Evolutionary conservation across 164 flowering plant species (phyloP).

Genomic region (Dillenia turbinata): DNA sequence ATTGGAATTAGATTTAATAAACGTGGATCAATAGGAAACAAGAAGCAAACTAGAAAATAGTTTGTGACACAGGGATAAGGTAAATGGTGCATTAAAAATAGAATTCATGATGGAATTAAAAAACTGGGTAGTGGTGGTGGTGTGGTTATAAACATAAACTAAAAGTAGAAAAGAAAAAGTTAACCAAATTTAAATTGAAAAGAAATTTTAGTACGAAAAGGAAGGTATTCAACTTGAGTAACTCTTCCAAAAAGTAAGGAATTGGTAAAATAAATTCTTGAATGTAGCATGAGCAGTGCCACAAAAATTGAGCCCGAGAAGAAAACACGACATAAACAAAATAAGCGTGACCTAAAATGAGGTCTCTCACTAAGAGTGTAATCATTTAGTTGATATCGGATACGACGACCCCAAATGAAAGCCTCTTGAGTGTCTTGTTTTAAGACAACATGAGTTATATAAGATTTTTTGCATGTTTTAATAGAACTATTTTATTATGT

Average conservation of each 20-base stretch:
- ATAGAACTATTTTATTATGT: conserved; percentile 40
- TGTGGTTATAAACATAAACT: neutral
- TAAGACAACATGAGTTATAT: conserved; percentile 88
- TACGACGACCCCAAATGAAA: conserved; percentile 92
- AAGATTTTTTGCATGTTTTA: conserved; percentile 59
- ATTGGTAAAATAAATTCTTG: conserved; percentile 37
- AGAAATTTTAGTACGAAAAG: conserved; percentile 12
- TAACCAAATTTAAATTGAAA: neutral
- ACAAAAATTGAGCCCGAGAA: conserved; percentile 40
- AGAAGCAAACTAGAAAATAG: conserved; percentile 3
- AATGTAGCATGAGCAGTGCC: conserved; percentile 62
- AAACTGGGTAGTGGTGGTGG: conserved; percentile 5
- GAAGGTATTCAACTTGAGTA: conserved; percentile 27
- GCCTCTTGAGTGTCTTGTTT: conserved; percentile 97
- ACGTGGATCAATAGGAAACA: no score
- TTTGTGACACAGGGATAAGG: conserved; percentile 1
- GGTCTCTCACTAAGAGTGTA: conserved; percentile 88
- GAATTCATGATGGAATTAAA: conserved; percentile 15
- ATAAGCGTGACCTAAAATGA: conserved; percentile 93
- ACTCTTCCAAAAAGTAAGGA: conserved; percentile 22
- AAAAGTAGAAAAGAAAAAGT: conserved; percentile 3
- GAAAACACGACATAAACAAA: conserved; percentile 59
- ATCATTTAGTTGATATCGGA: conserved; percentile 87
- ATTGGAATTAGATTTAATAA: no score
- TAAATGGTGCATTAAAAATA: conserved; percentile 17